Percentiles rank a stretch among this genome's conserved stretches.
phyloP scores from a whole-genome alignment of 1,284 basidiomycete genomes.

The Fomitiporia mediterranea region DNA sequence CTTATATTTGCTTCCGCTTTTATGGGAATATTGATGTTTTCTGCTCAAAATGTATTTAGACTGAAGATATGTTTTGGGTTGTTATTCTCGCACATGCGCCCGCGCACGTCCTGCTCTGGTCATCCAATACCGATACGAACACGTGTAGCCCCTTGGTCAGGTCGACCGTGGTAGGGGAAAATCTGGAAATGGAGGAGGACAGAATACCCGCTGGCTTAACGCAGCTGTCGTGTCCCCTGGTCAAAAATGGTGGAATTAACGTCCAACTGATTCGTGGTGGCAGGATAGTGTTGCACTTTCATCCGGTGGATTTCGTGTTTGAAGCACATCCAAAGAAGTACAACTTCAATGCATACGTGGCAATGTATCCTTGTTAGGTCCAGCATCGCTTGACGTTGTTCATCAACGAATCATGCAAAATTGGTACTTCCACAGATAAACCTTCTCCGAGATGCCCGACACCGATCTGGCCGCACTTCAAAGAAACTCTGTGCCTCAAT shows the following conservation, averaged over 20 bases:
- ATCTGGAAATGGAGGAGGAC: conserved; percentile 41
- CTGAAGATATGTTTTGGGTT: conserved; percentile 39
- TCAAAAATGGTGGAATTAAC: conserved; percentile 54
- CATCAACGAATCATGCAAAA: no score
- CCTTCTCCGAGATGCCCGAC: neutral
- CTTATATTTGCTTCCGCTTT: neutral
- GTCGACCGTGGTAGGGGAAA: conserved; percentile 9
- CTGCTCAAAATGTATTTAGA: conserved; percentile 2
- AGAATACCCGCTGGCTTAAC: conserved; percentile 53
- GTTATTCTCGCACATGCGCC: conserved; percentile 45
- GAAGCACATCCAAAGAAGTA: conserved; percentile 47
- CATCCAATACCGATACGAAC: conserved; percentile 27
- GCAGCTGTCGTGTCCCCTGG: conserved; percentile 59
- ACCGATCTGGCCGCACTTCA: no score
- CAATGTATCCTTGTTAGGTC: conserved; percentile 30
- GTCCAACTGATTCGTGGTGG: conserved; percentile 54
- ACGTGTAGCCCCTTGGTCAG: no score
- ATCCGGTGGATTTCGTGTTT: conserved; percentile 48
- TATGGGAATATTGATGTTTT: neutral
- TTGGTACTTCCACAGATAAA: no score
- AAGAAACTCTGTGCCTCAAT: no score
- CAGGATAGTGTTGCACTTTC: conserved; percentile 45
- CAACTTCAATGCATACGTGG: conserved; percentile 65
- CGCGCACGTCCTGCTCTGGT: conserved; percentile 47
- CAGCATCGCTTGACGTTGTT: no score